Conservation (phyloP, 306 rosid species). For the Vigna nakashimae region DNA sequence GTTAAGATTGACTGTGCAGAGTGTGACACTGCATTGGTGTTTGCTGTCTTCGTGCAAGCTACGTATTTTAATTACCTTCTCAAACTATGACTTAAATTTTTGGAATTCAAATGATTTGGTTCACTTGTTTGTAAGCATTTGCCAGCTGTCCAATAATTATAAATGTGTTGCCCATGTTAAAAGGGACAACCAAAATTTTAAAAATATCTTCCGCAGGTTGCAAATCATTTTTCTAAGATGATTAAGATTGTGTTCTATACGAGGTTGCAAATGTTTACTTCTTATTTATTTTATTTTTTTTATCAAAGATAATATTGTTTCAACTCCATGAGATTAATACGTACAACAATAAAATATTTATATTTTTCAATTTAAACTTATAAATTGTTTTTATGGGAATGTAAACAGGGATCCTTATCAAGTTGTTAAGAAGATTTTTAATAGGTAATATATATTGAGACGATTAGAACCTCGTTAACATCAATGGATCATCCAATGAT, state of each 20-base stretch:
- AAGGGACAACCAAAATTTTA: not conserved
- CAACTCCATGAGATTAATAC: not conserved
- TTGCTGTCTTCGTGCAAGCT: slow-evolving; percentile 3
- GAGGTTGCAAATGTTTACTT: no score
- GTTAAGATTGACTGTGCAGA: slow-evolving; percentile 7
- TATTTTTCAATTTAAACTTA: no score
- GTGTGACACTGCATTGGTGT: not conserved
- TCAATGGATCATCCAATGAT: no score
- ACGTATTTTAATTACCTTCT: not conserved
- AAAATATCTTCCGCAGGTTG: not conserved
- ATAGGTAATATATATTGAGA: no score
- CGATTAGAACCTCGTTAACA: no score
- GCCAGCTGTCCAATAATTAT: slow-evolving; percentile 2
- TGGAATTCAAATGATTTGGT: slow-evolving; percentile 11
- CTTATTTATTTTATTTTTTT: not conserved
- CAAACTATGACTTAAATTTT: not conserved
- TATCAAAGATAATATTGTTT: not conserved
- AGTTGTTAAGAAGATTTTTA: no score
- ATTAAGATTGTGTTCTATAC: not conserved
- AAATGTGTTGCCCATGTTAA: slow-evolving; percentile 23
- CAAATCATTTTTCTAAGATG: not conserved
- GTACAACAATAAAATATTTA: no score
- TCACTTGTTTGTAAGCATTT: slow-evolving; percentile 20
- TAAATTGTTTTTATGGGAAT: no score
- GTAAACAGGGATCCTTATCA: no score